A percentile compares a stretch with the other conserved stretches of the same genome.
Evolutionary conservation across 2,329 filamentous ascomycete genomes (phyloP).

Genomic region (Lachnellula cervina): DNA sequence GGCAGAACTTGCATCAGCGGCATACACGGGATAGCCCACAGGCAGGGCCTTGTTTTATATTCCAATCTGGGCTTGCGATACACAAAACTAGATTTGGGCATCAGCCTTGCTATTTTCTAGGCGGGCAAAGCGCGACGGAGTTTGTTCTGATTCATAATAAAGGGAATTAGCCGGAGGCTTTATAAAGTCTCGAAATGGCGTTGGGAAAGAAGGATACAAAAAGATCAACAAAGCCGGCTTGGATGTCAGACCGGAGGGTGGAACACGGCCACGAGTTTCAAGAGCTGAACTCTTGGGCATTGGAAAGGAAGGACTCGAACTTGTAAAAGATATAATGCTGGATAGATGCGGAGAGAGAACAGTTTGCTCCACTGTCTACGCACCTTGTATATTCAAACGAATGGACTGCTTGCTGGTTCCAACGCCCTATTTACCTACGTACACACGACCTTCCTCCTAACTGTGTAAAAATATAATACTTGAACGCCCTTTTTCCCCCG

Average conservation of each 20-base stretch:
- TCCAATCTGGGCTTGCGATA: background rate
- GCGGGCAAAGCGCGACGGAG: background rate
- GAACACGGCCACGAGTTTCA: slow-evolving; percentile 22
- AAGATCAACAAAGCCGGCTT: background rate
- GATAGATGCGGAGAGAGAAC: background rate
- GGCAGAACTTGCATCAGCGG: slow-evolving; percentile 12
- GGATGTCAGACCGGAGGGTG: slow-evolving; percentile 5
- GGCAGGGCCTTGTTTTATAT: background rate
- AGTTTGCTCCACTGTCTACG: background rate
- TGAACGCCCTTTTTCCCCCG: too few relatives aligned
- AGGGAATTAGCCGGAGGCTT: background rate
- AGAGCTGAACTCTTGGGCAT: slow-evolving; percentile 29
- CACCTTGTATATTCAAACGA: background rate
- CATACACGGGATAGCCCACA: slow-evolving; percentile 2
- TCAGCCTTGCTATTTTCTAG: slow-evolving; percentile 6
- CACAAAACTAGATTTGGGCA: slow-evolving; percentile 14
- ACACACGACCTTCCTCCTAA: too few relatives aligned
- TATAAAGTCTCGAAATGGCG: background rate
- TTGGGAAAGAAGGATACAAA: slow-evolving; percentile 1
- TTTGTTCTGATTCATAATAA: too few relatives aligned
- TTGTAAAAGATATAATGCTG: background rate
- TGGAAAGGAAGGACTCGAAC: background rate
- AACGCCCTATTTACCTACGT: background rate
- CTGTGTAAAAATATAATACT: too few relatives aligned
- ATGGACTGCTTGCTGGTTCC: background rate